A percentile compares a stretch with the other conserved stretches of the same genome.
These are phyloP conservation scores for Alternaria atra DNA, from an alignment of 2,329 filamentous ascomycete genomes.

Conservation along the genomic window DNA sequence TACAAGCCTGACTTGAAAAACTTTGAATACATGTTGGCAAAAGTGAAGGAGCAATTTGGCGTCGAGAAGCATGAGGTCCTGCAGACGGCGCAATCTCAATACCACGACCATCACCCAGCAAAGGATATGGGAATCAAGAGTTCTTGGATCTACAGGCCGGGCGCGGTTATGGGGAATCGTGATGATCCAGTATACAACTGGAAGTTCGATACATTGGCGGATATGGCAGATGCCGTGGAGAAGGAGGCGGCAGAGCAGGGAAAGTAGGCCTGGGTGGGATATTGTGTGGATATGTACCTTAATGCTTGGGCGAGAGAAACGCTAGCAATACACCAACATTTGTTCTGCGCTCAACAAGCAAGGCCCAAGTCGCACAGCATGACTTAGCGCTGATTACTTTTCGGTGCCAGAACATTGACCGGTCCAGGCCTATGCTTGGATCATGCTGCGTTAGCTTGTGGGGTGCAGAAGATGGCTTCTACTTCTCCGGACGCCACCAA, in stretches of 20 bases:
- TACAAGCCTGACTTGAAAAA: slow-evolving; percentile 75
- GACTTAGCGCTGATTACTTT: not conserved
- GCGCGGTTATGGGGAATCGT: slow-evolving; percentile 56
- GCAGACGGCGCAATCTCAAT: slow-evolving; percentile 74
- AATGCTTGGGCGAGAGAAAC: not conserved
- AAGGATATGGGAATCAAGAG: slow-evolving; percentile 67
- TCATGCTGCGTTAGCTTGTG: slow-evolving; percentile 3
- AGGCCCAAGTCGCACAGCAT: not conserved
- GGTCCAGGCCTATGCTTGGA: not conserved
- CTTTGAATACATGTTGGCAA: slow-evolving; percentile 70
- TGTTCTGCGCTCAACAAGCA: slow-evolving; percentile 1
- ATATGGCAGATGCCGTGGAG: slow-evolving; percentile 67
- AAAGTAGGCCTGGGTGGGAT: slow-evolving; percentile 2
- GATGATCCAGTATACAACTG: slow-evolving; percentile 57
- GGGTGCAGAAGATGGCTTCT: not conserved
- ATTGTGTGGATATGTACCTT: not conserved
- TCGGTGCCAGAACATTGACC: slow-evolving; percentile 6
- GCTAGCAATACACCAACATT: slow-evolving; percentile 1
- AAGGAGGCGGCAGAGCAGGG: slow-evolving; percentile 37
- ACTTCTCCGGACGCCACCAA: slow-evolving; percentile 1
- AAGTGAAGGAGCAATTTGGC: slow-evolving; percentile 64
- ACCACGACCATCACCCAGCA: slow-evolving; percentile 73
- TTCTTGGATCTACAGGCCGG: slow-evolving; percentile 71
- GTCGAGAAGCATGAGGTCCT: slow-evolving; percentile 66
- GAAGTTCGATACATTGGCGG: slow-evolving; percentile 66